These are phyloP conservation scores for Arachis hypogaea DNA, from an alignment of 306 rosid genomes.

Conservation along the genomic window DNA sequence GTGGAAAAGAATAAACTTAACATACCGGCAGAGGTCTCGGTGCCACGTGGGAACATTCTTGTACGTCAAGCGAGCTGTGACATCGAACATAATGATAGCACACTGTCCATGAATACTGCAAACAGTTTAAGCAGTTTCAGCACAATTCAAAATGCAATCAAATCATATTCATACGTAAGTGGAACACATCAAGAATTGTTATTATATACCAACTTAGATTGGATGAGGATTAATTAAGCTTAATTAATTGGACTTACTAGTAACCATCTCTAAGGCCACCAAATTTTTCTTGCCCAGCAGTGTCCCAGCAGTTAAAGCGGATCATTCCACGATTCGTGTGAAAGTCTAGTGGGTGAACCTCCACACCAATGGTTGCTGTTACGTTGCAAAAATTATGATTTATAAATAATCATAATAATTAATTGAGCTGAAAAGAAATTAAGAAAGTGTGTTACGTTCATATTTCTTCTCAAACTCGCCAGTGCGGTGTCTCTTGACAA, in stretches of 20 bases:
- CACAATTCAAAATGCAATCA: no score
- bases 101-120: conserved; percentile 79
- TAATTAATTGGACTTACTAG: conserved; percentile 56
- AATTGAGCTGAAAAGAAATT: no score
- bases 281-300: conserved; percentile 84
- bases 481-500: conserved; percentile 75
- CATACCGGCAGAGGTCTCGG: conserved; percentile 75
- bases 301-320: conserved; percentile 84
- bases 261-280: conserved; percentile 87
- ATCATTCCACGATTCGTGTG: conserved; percentile 69
- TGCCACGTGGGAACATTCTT: conserved; percentile 88
- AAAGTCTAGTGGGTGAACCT: conserved; percentile 81
- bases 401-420: no score
- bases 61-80: conserved; percentile 70
- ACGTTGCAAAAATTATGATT: conserved; percentile 24
- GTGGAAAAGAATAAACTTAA: not conserved
- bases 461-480: conserved; percentile 89
- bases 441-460: conserved; percentile 52
- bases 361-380: conserved; percentile 83
- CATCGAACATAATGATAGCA: conserved; percentile 83
- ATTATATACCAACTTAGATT: no score
- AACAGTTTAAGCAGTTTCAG: no score
- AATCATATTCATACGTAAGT: no score
- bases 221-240: not conserved
- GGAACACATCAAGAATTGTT: no score